Evolutionary conservation across 306 rosid genomes (phyloP), one percentile per base, ranked within the genome.

Genomic region (Acacia confusa): DNA sequence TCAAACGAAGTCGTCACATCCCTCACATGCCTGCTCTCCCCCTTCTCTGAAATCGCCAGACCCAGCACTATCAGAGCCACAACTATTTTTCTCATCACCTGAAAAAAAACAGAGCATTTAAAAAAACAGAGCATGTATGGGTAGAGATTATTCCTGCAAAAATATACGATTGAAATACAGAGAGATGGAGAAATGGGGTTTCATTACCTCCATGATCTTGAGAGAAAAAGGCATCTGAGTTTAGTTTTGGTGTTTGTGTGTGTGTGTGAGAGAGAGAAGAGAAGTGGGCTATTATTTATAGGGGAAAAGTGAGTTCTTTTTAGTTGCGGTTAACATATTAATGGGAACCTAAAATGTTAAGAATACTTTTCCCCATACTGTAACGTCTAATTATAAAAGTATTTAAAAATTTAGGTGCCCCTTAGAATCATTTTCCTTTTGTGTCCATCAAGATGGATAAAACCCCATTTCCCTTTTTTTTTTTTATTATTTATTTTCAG

Each of bases 1-100:
- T 89, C 90, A 60, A 90, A 88, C 58, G 87, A 88, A 79, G 80
- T 47, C 17, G 50, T 85, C 86, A 68, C 74, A 1, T 28, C 50
- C 71, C 45, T 79, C 9, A 78, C 81, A 9, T 79, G 82, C 80
- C 89, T 83, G 84, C 97, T 83, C 34, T 88, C 92, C 0, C 50
- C 92, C 64, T 82, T 87, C 30, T 79, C 84, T 78, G 86, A 79
- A 82, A 80, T 76, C 77, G 83, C n/a, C 11, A 89, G 3, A 75
- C 63, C 61, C 58, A 87, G 77, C 64, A 87, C 3, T 63, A 87
- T 11, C 27, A 87, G 25, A 36, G 66, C 55, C 70, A 22, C 41
- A 12, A 8, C 22, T 53, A 67, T 2, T 44, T 73, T 78, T 47
- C 24, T 27, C 30, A 81, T 70, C 44, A 74, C 75, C 89, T 87